phyloP scores from a whole-genome alignment of 1,139 yeast genomes.

The Sugiyamaella paludigena region DNA sequence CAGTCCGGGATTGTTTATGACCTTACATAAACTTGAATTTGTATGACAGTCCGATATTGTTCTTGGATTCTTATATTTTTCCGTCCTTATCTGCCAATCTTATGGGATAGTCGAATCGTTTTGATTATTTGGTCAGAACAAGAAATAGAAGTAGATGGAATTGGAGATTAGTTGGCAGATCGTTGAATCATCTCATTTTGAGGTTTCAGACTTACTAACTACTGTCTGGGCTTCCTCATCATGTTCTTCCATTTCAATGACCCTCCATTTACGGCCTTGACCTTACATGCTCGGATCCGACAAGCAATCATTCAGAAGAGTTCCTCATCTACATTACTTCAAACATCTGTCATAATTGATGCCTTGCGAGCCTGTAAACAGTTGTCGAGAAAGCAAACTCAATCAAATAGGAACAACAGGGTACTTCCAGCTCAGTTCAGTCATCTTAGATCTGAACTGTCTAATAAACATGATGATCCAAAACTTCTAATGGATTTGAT shows the following conservation, averaged over 20 bases:
- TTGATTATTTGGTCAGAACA: no score
- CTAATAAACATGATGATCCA: neutral
- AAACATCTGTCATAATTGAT: slow-evolving; percentile 5
- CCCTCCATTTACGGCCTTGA: slow-evolving; percentile 14
- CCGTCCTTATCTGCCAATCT: neutral
- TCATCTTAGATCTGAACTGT: neutral
- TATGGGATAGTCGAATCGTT: neutral
- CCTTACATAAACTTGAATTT: no score
- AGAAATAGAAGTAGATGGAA: no score
- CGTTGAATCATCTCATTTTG: no score
- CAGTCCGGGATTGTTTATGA: no score
- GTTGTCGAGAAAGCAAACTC: slow-evolving; percentile 6
- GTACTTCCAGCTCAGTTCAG: slow-evolving; percentile 7
- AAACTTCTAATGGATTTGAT: slow-evolving; percentile 5
- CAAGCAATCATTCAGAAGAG: slow-evolving; percentile 5
- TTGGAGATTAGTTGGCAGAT: no score
- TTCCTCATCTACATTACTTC: neutral
- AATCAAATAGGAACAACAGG: neutral
- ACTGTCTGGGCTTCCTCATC: neutral
- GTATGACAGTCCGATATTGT: no score
- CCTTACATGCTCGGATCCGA: slow-evolving; percentile 10
- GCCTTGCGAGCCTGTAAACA: slow-evolving; percentile 16
- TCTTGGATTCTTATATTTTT: no score
- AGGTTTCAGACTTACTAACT: no score
- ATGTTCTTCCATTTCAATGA: slow-evolving; percentile 18